Percentiles rank a stretch among this genome's conserved stretches.
phyloP scores from a whole-genome alignment of 257 asterid species.

The Galeopsis tetrahit region DNA sequence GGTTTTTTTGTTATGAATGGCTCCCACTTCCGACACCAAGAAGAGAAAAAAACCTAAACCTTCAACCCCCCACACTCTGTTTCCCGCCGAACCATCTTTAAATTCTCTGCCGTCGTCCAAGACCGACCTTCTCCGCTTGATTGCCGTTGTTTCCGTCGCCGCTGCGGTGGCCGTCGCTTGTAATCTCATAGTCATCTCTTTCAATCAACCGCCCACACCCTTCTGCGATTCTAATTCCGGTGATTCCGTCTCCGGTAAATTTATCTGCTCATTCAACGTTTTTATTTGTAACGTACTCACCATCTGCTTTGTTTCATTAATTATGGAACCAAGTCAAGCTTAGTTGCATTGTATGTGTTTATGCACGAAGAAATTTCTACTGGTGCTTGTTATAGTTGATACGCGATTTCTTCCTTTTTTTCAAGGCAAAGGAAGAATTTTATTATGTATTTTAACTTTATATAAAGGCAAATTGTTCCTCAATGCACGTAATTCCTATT shows the following conservation, averaged over 20 bases:
- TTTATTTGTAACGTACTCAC: background rate
- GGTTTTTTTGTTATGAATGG: slow-evolving; percentile 28
- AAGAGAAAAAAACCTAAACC: slow-evolving; percentile 36
- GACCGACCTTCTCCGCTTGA: slow-evolving; percentile 54
- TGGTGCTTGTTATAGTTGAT: background rate
- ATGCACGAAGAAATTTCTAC: slow-evolving; percentile 11
- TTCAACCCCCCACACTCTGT: slow-evolving; percentile 31
- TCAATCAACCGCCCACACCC: slow-evolving; percentile 56
- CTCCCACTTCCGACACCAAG: slow-evolving; percentile 23
- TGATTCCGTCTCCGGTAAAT: slow-evolving; percentile 52
- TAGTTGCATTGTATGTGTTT: slow-evolving; percentile 9
- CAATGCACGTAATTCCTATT: background rate
- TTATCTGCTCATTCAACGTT: background rate
- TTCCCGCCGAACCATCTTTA: slow-evolving; percentile 46
- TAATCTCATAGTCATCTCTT: slow-evolving; percentile 46
- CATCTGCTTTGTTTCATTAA: background rate
- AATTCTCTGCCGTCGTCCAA: slow-evolving; percentile 60
- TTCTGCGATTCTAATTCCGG: slow-evolving; percentile 62
- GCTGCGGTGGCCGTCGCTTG: slow-evolving; percentile 63
- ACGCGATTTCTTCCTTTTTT: background rate
- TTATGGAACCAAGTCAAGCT: slow-evolving; percentile 1
- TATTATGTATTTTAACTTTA: background rate
- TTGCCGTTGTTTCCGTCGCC: slow-evolving; percentile 67
- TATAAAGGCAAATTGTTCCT: background rate
- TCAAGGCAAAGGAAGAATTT: background rate